A percentile compares a stretch with the other conserved stretches of the same genome.
phyloP scores from a whole-genome alignment of 140 eudicot species.

The Erigeron philadelphicus region DNA sequence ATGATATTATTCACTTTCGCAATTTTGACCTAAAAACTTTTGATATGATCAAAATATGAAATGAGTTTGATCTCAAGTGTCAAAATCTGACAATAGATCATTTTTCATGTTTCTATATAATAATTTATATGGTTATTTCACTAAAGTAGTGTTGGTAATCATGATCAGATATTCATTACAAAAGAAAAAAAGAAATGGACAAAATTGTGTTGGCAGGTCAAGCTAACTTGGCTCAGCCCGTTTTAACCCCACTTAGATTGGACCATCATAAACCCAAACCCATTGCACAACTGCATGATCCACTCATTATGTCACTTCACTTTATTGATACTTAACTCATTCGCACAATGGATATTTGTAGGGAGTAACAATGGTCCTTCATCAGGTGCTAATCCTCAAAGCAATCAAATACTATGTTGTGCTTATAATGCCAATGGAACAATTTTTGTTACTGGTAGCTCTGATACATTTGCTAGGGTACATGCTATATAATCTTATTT shows the following conservation, averaged over 20 bases:
- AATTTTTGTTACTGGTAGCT: constrained; percentile 94
- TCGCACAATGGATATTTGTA: constrained; percentile 28
- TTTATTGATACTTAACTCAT: constrained; percentile 5
- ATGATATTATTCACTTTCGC: background rate
- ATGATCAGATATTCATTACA: background rate
- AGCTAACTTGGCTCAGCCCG: background rate
- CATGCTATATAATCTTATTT: background rate
- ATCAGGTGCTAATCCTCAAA: constrained; percentile 37
- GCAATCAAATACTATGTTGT: constrained; percentile 83
- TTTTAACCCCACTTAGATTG: background rate
- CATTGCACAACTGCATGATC: background rate
- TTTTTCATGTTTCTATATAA: background rate
- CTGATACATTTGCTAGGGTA: constrained; percentile 97
- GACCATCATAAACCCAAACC: background rate
- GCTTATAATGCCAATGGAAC: constrained; percentile 93
- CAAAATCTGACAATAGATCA: background rate
- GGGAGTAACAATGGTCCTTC: constrained; percentile 59
- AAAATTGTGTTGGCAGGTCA: background rate
- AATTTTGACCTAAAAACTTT: background rate
- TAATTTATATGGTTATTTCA: background rate
- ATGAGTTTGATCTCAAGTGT: constrained; percentile 1
- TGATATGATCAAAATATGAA: background rate
- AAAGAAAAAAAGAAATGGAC: background rate
- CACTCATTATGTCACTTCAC: background rate
- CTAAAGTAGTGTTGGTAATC: background rate